Base-by-base conservation (phyloP, 345 rosid species). In the Cardamine chenopodiifolia region DNA sequence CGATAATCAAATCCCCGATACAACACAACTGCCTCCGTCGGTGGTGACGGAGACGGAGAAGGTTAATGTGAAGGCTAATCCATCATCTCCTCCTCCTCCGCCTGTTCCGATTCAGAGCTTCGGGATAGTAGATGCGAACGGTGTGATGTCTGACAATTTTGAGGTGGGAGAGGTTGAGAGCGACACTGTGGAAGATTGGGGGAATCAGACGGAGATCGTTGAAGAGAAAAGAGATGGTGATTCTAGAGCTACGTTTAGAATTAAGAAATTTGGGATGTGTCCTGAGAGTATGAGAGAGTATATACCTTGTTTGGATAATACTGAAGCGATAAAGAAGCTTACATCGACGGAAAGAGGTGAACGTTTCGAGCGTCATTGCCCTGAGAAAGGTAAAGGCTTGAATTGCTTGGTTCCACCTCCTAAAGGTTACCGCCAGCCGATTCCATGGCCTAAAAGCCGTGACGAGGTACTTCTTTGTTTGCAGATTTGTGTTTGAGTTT, bases 401-500 rank as follows among this genome's bases (percentile, higher is more conserved):
- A 84, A 88, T 83, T 95, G 99, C 80, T 78, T 95, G 85, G 86
- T 95, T 34, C 96, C 97, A 0, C 74, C 94, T 25, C 99, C 99
- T 0, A 87, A 84, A 75, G 91, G 94, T 17, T 95, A 95, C 66
- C 82, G 82, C 35, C 81, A 74, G 39, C 96, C 96, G 0, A 82
- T 95, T 65, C 92, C 98, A 0, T 95, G 99, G 99, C 99, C 99
- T 5, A 77, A 60, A 74, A 90, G 99, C 82, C 97, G 99, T 9
- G 90, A 90, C 58, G 96, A 95, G 98, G 99, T 95, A 85, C 60
- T 49, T 34, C 22, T 39, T 72, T 60, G 17, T 34, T 73, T 55
- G 14, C 13, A 18, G 0, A 3, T 18, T 42, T 7, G 9, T 32
- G 35, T 7, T 32, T 37, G 26, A 18, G 12, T 35, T 13, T 40